Conservation (phyloP, 352 stramenopile genomes). For the Globisporangium canariense region DNA sequence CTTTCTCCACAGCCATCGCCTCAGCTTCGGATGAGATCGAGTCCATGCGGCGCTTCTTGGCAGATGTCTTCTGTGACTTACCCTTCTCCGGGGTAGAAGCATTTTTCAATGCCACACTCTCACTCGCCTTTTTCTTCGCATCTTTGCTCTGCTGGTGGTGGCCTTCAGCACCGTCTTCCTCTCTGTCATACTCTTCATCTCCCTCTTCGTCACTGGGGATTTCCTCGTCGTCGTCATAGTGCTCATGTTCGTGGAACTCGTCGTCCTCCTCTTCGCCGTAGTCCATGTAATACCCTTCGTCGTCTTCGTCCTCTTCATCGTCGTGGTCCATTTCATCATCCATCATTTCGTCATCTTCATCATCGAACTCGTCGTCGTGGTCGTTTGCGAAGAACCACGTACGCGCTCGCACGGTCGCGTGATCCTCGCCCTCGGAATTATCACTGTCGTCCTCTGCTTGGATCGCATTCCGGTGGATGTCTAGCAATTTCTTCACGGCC, state of each 20-base stretch:
- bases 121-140: neutral
- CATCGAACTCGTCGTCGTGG: conserved; percentile 40
- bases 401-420: conserved; percentile 17
- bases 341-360: conserved; percentile 46
- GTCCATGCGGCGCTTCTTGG: conserved; percentile 28
- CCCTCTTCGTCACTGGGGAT: conserved; percentile 37
- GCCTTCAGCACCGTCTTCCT: conserved; percentile 14
- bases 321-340: conserved; percentile 60
- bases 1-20: conserved; percentile 15
- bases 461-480: conserved; percentile 36
- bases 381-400: conserved; percentile 46
- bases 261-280: conserved; percentile 52
- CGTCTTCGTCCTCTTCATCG: conserved; percentile 50
- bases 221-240: conserved; percentile 27
- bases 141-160: neutral
- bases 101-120: neutral
- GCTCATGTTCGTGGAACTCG: conserved; percentile 23
- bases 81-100: neutral
- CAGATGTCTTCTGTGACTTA: neutral
- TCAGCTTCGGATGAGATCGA: conserved; percentile 38
- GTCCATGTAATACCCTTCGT: conserved; percentile 50
- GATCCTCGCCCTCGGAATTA: conserved; percentile 41
- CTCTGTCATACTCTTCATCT: conserved; percentile 11
- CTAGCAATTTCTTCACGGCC: conserved; percentile 52
- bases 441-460: conserved; percentile 43